Evolutionary conservation across 2,329 filamentous ascomycete genomes (phyloP).

Genomic region (Mollisiaceae sp.): DNA sequence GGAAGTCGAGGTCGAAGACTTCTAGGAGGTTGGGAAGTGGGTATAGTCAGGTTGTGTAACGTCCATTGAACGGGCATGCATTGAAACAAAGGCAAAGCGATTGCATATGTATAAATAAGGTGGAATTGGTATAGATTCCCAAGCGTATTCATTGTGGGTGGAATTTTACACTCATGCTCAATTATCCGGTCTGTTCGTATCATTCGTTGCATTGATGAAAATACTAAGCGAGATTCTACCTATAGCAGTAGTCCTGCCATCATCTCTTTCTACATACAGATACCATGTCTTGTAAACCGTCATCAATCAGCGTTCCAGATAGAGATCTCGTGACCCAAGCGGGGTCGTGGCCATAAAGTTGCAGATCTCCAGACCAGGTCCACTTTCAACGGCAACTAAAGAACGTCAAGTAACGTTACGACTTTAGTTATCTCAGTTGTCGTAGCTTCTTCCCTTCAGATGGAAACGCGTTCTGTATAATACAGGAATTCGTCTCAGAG

Average conservation of each 20-base stretch:
- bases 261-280: background rate
- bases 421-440: background rate
- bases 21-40: conserved; percentile 58
- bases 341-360: background rate
- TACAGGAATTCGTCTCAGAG: background rate
- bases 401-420: conserved; percentile 7
- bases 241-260: conserved; percentile 7
- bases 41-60: conserved; percentile 69
- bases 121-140: conserved; percentile 10
- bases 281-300: background rate
- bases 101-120: background rate
- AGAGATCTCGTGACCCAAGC: conserved; percentile 4
- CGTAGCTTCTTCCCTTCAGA: background rate
- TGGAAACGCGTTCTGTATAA: background rate
- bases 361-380: conserved; percentile 4
- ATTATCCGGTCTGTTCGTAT: background rate
- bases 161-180: background rate
- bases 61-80: background rate
- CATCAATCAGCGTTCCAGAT: background rate
- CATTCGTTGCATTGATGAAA: too few relatives aligned
- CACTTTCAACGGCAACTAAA: conserved; percentile 7
- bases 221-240: background rate
- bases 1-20: conserved; percentile 57
- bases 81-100: background rate
- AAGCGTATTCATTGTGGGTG: background rate